phyloP scores from a whole-genome alignment of 441 rosid species.

The Rhodomyrtus psidioides region DNA sequence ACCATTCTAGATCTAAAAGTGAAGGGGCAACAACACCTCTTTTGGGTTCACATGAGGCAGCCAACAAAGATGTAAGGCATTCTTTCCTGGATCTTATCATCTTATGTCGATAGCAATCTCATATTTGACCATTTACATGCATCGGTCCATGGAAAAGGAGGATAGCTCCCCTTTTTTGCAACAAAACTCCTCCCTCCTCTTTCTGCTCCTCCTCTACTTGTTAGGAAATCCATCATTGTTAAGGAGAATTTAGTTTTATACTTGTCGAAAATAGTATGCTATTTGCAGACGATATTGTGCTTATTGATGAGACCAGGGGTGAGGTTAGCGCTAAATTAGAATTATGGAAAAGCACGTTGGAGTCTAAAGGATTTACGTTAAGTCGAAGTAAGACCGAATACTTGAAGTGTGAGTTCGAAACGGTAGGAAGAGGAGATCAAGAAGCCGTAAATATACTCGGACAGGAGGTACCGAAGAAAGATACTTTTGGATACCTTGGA shows the following conservation, averaged over 20 bases:
- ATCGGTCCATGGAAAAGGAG: not conserved
- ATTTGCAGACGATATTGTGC: too few relatives aligned
- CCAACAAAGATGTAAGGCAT: slow-evolving; percentile 16
- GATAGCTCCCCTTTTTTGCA: not conserved
- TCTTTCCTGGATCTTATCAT: not conserved
- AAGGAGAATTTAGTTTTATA: not conserved
- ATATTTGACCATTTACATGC: not conserved
- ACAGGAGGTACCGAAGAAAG: too few relatives aligned
- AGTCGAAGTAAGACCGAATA: too few relatives aligned
- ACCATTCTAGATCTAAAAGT: slow-evolving; percentile 1
- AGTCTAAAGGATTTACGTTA: too few relatives aligned
- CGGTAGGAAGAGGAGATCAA: too few relatives aligned
- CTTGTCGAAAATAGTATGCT: not conserved
- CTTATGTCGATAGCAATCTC: not conserved
- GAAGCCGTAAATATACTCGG: too few relatives aligned
- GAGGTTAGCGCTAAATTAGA: too few relatives aligned
- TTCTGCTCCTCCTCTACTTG: not conserved
- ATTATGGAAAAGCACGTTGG: too few relatives aligned
- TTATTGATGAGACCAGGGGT: too few relatives aligned
- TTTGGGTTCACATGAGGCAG: slow-evolving; percentile 2
- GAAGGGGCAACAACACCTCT: not conserved
- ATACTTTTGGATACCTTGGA: too few relatives aligned
- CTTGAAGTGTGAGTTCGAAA: too few relatives aligned
- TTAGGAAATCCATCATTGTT: not conserved
- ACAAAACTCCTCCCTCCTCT: not conserved